Conservation (phyloP, 2,329 filamentous ascomycete genomes). For the Lachnellula arida region DNA sequence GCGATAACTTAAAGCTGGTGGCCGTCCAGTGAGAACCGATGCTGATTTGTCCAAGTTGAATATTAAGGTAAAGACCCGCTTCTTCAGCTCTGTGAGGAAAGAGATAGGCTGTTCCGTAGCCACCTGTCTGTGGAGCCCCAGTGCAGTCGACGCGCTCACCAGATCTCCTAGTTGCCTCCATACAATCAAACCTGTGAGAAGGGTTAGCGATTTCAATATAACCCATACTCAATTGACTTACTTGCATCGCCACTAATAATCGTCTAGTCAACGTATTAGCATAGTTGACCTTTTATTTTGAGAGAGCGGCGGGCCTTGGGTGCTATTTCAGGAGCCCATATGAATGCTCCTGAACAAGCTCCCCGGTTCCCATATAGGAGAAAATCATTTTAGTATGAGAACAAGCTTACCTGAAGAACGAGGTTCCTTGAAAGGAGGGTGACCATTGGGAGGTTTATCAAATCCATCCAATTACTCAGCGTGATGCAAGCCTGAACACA, state of each 20-base stretch:
- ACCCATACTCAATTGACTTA: constrained; percentile 21
- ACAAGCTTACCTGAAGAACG: constrained; percentile 26
- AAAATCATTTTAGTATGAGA: no score
- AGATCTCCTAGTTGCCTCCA: constrained; percentile 38
- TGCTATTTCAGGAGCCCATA: no score
- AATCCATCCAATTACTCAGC: constrained; percentile 32
- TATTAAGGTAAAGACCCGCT: constrained; percentile 34
- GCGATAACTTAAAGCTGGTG: constrained; percentile 47
- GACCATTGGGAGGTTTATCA: constrained; percentile 38
- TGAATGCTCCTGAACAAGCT: no score
- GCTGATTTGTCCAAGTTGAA: constrained; percentile 46
- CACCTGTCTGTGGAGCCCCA: constrained; percentile 27
- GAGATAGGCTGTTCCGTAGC: constrained; percentile 20
- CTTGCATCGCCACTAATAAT: constrained; percentile 38
- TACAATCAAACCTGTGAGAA: constrained; percentile 31
- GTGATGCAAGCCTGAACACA: constrained; percentile 35
- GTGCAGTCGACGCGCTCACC: constrained; percentile 30
- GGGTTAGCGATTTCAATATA: background rate
- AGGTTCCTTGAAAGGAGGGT: constrained; percentile 34
- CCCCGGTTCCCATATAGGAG: no score
- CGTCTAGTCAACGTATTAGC: constrained; percentile 18
- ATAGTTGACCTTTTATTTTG: no score
- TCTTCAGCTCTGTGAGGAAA: constrained; percentile 34
- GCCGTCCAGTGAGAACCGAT: constrained; percentile 49
- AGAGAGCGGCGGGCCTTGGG: no score